Evolutionary conservation across 768 basidiomycete species (phyloP).

Genomic region (Podaxis pistillaris): DNA sequence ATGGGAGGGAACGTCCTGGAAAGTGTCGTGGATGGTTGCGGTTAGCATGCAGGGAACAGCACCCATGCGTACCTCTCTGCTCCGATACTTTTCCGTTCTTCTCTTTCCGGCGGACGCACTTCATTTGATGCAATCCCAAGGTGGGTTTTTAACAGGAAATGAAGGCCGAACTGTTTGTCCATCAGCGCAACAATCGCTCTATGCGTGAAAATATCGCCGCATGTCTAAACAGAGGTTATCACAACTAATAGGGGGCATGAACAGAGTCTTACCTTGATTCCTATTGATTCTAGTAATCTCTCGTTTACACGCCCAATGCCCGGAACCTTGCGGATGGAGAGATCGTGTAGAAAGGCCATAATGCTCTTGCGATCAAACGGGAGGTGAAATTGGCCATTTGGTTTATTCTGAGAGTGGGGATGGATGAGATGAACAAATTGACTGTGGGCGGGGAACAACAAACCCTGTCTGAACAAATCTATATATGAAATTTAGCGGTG

Average conservation of each 20-base stretch:
- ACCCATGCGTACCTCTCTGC: slow-evolving; percentile 55
- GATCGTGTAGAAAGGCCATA: slow-evolving; percentile 71
- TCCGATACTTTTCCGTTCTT: slow-evolving; percentile 91
- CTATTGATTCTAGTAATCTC: slow-evolving; percentile 80
- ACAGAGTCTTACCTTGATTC: slow-evolving; percentile 60
- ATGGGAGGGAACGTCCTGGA: slow-evolving; percentile 11
- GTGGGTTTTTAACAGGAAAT: slow-evolving; percentile 73
- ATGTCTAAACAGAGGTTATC: slow-evolving; percentile 52
- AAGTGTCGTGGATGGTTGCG: too few species aligned
- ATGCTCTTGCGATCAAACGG: slow-evolving; percentile 64
- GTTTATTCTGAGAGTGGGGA: slow-evolving; percentile 68
- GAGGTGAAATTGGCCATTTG: slow-evolving; percentile 87
- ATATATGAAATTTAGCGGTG: slow-evolving; percentile 7
- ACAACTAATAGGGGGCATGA: slow-evolving; percentile 2
- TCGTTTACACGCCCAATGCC: slow-evolving; percentile 93
- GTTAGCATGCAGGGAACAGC: neutral
- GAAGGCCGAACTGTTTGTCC: slow-evolving; percentile 84
- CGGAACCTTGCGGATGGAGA: slow-evolving; percentile 85
- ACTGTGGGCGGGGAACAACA: slow-evolving; percentile 7
- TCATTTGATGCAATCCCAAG: slow-evolving; percentile 86
- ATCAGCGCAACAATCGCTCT: slow-evolving; percentile 75
- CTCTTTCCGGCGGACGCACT: slow-evolving; percentile 72
- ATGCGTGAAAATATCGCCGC: slow-evolving; percentile 83
- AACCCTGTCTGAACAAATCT: slow-evolving; percentile 94
- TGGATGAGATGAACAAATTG: slow-evolving; percentile 7